Evolutionary conservation across 805 yeast genomes (phyloP), one percentile per base, ranked within the genome.

Genomic region (Saccharomyces jurei): DNA sequence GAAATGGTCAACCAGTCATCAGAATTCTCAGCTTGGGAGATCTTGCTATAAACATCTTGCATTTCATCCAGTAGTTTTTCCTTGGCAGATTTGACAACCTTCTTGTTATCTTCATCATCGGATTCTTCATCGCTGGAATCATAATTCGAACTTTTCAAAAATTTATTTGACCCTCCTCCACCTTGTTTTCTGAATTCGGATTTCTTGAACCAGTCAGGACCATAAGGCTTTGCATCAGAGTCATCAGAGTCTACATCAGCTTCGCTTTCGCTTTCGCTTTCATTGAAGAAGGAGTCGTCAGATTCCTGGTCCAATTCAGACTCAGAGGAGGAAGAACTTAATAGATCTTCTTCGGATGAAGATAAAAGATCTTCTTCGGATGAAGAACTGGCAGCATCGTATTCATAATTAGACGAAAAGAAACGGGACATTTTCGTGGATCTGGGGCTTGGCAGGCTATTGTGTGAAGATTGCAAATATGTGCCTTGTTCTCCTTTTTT

Each of bases 21-120:
- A 60, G 80, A 79, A 72, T 81, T 79, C 64, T 82, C 83, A 51
- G 84, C 83, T 56, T 79, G 78, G 66, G 85, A 90, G 64, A 90
- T 81, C 52, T 81, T 78, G 64, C 82, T 84, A 62, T 85, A 80
- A 32, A 81, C 72, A 27, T 77, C 77, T 63, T 81, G 84, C 74
- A 94, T 80, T 71, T 94, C 99, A 68, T 90, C 97, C 63, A 90
- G 71, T 57, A 90, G 78, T 76, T 92, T 94, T 60, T 91, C 98
- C 74, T 86, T 89, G 52, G 97, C 96, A 55, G 94, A 84, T 75
- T 89, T 91, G 62, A 92, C 96, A 46, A 90, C 89, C 62, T 85
- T 87, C 69, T 83, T 86, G 66, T 84, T 87, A 55, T 86, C 92
- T 58, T 77, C 81, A 56, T 79, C 87, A 54, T 80, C 79, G 52